Evolutionary conservation across 352 stramenopile species (phyloP).

Genomic region (Phytopythium delawarense): DNA sequence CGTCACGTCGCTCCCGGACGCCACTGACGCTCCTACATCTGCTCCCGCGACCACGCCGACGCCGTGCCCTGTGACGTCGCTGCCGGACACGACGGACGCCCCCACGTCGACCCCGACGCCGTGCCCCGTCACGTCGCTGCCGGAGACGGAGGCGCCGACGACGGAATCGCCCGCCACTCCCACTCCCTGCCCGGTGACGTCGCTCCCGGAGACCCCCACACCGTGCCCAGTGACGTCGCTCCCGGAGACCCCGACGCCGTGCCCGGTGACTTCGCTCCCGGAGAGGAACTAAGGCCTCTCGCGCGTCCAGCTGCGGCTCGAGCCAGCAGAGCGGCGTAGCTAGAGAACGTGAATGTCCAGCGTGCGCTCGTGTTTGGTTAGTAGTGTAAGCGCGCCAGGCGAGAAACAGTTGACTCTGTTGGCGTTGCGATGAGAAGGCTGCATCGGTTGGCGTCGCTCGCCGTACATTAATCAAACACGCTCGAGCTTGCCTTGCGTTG

Average conservation of each 20-base stretch:
- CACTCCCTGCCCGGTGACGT: slow-evolving; percentile 9
- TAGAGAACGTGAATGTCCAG: background rate
- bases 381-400: background rate
- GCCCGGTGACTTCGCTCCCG: background rate
- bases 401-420: background rate
- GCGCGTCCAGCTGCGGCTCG: background rate
- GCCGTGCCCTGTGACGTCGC: slow-evolving; percentile 9
- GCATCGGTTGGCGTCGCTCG: background rate
- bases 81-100: slow-evolving; percentile 4
- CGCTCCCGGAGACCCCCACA: slow-evolving; percentile 3
- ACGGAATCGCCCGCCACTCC: background rate
- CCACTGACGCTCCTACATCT: background rate
- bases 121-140: background rate
- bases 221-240: background rate
- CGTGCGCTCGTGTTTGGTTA: background rate
- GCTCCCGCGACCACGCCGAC: slow-evolving; percentile 1
- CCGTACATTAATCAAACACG: background rate
- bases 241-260: background rate
- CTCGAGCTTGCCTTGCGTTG: background rate
- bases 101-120: background rate
- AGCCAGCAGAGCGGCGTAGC: background rate
- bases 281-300: background rate
- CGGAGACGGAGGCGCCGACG: background rate
- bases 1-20: slow-evolving; percentile 5
- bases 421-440: background rate